Base-by-base conservation (phyloP, 2,329 filamentous ascomycete genomes). In the Colletotrichum sp. region DNA sequence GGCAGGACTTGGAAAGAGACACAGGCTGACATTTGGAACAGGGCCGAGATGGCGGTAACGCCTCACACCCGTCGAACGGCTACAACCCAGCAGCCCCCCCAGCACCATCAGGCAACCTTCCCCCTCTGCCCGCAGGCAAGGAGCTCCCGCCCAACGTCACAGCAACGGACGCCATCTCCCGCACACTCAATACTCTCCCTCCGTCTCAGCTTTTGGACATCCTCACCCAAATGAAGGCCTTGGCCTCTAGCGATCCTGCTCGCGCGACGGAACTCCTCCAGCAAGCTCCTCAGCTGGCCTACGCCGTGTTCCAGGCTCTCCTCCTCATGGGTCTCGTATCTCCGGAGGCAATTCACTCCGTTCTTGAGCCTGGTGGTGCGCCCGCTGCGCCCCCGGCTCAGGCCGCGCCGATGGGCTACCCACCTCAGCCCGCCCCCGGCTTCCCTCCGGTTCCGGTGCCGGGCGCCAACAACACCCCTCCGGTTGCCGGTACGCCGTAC, bases 251-350 rank as follows among this genome's bases (percentile, higher is more conserved):
- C 28, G 96, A 99, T 80, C 96, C 96, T 3, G 90, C 91, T 24
- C 94, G 95, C 82, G 96, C 96, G 5, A 96, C 94, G 0, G 95
- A 98, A 82, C 92, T 99, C 55, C 91, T 99, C 57, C 90, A 94
- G 77, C 94, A 96, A 86, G 96, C 96, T 2, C 97, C 97, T 0
- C 97, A 99, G 85, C 92, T 99, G 60, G 93, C 95, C 6, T 99
- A 98, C 81, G 97, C 97, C 74, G 94, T 99, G 79, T 99, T 99
- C 86, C 96, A 99, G 85, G 94, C 96, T 28, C 90, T 99, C 12
- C 91, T 99, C 3, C 92, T 98, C 48, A 97, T 99, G 92, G 95
- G 96, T 61, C 92, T 99, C 12, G 95, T 99, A 72, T 96, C 97
- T 74, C 94, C 95, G 16, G 93, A 93, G 80, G 93, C 96, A 5